These are phyloP conservation scores for Ogataea pignaliae DNA, from an alignment of 805 yeast species.

Conservation along the genomic window DNA sequence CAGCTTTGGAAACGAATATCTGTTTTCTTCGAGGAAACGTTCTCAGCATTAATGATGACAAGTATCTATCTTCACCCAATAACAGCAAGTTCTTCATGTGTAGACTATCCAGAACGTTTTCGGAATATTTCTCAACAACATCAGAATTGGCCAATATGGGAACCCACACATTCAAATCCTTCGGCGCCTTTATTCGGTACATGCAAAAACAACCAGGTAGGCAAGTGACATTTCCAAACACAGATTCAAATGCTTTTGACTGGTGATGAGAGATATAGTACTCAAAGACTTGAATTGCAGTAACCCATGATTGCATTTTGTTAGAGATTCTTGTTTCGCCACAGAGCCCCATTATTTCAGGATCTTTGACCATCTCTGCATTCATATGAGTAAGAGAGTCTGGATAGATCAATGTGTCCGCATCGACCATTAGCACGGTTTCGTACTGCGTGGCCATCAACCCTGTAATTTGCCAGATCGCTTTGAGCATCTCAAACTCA, in stretches of 20 bases:
- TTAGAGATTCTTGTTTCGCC: slow-evolving; percentile 93
- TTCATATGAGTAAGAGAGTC: slow-evolving; percentile 87
- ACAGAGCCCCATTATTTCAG: slow-evolving; percentile 85
- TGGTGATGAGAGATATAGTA: slow-evolving; percentile 93
- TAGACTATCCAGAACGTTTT: slow-evolving; percentile 76
- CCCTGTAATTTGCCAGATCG: slow-evolving; percentile 81
- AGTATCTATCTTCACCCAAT: slow-evolving; percentile 86
- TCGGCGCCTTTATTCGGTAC: slow-evolving; percentile 88
- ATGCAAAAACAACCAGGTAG: slow-evolving; percentile 93
- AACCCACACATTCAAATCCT: slow-evolving; percentile 81
- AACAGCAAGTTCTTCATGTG: slow-evolving; percentile 82
- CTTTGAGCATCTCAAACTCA: slow-evolving; percentile 70
- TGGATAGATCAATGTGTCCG: slow-evolving; percentile 85
- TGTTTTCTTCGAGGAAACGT: slow-evolving; percentile 90
- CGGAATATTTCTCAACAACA: slow-evolving; percentile 86
- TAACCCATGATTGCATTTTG: slow-evolving; percentile 80
- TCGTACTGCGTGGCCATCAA: slow-evolving; percentile 81
- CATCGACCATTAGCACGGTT: slow-evolving; percentile 86
- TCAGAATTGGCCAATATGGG: slow-evolving; percentile 92
- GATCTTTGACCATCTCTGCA: slow-evolving; percentile 85
- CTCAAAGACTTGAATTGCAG: slow-evolving; percentile 90
- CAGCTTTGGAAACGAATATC: slow-evolving; percentile 83
- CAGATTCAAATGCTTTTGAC: slow-evolving; percentile 92
- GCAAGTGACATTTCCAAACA: slow-evolving; percentile 92
- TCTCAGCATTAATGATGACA: slow-evolving; percentile 78